These are phyloP conservation scores for Rhizoclosmatium globosum DNA, from an alignment of 192 early-diverging fungal genomes.

Conservation along the genomic window DNA sequence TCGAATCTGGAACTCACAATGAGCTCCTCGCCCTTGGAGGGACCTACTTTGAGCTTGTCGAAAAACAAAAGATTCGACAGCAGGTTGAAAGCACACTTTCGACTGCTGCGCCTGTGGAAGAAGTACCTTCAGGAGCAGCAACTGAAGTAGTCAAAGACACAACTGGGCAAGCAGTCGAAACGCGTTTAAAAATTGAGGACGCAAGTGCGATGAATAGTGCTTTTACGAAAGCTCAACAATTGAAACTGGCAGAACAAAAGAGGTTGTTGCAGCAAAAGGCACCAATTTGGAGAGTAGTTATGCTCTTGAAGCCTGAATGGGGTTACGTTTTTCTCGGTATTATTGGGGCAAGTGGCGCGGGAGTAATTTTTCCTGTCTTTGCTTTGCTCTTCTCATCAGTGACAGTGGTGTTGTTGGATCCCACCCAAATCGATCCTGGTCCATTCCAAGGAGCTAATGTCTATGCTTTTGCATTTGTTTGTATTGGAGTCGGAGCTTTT, in stretches of 20 bases:
- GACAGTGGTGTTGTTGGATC: conserved; percentile 48
- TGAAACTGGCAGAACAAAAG: conserved; percentile 3
- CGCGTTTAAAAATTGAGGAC: conserved; percentile 19
- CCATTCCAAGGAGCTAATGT: conserved; percentile 65
- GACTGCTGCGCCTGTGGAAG: background rate
- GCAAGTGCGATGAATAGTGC: background rate
- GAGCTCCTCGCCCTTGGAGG: conserved; percentile 66
- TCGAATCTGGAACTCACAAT: conserved; percentile 84
- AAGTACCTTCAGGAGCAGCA: conserved; percentile 1
- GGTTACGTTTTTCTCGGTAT: conserved; percentile 34
- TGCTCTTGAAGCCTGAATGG: conserved; percentile 63
- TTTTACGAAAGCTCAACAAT: conserved; percentile 6
- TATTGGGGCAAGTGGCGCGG: conserved; percentile 29
- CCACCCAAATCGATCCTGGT: conserved; percentile 36
- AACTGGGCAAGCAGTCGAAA: conserved; percentile 9
- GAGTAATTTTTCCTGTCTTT: conserved; percentile 35
- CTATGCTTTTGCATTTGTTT: conserved; percentile 66
- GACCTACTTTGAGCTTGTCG: conserved; percentile 74
- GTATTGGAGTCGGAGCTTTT: conserved; percentile 61
- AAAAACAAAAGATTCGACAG: conserved; percentile 67
- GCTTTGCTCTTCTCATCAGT: conserved; percentile 26
- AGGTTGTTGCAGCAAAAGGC: conserved; percentile 46
- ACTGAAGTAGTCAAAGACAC: conserved; percentile 9
- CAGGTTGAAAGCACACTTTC: conserved; percentile 13
- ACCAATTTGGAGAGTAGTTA: conserved; percentile 61